A percentile compares a stretch with the other conserved stretches of the same genome.
These are phyloP conservation scores for Acer negundo DNA, from an alignment of 345 rosid genomes.

Conservation along the genomic window DNA sequence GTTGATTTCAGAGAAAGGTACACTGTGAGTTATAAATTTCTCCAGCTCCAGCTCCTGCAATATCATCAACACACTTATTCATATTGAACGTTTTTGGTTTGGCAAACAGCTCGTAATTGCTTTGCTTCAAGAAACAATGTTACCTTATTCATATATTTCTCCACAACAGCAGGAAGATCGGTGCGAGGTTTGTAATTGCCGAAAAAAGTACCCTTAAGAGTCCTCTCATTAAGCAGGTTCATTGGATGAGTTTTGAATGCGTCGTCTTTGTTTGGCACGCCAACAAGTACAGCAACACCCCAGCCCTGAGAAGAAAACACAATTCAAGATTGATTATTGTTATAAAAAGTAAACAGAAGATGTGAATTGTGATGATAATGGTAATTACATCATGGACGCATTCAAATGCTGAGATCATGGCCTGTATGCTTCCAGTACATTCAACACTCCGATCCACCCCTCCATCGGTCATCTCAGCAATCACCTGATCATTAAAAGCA, in stretches of 20 bases:
- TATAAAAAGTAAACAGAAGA: neutral
- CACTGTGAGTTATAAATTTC: conserved; percentile 59
- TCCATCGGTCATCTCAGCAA: conserved; percentile 75
- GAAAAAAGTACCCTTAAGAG: conserved; percentile 68
- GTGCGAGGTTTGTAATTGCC: conserved; percentile 71
- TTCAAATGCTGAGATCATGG: conserved; percentile 90
- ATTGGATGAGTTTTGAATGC: conserved; percentile 61
- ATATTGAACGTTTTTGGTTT: too few relatives aligned
- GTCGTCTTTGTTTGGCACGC: conserved; percentile 68
- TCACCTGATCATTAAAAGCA: conserved; percentile 40
- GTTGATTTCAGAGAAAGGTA: conserved; percentile 61
- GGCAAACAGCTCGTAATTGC: neutral
- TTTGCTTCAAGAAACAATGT: neutral
- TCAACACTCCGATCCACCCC: conserved; percentile 84
- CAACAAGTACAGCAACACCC: conserved; percentile 79
- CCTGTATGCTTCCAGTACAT: conserved; percentile 69
- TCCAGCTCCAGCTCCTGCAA: conserved; percentile 57
- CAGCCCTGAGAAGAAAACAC: conserved; percentile 49
- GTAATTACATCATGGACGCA: conserved; percentile 78
- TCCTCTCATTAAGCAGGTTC: conserved; percentile 63
- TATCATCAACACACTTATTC: neutral
- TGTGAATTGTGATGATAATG: neutral
- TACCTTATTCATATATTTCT: conserved; percentile 66
- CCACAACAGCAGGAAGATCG: conserved; percentile 64
- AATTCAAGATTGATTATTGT: neutral